These are phyloP conservation scores for Aspergillus felis DNA, from an alignment of 2,329 filamentous ascomycete genomes.

Conservation along the genomic window DNA sequence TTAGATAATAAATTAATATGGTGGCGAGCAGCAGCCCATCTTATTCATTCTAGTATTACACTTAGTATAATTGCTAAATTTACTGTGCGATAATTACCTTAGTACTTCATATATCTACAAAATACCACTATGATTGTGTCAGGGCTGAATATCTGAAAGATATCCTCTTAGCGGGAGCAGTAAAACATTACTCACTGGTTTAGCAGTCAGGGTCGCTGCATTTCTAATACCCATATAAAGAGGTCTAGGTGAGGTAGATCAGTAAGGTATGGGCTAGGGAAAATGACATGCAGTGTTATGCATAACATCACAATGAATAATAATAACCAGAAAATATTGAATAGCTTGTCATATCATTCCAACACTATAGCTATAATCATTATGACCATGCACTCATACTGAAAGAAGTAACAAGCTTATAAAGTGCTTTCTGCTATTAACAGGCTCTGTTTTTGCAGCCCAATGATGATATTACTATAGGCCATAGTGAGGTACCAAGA, in stretches of 20 bases:
- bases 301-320: background rate
- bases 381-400: background rate
- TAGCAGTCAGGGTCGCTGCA: background rate
- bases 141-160: background rate
- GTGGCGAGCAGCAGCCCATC: too few species aligned
- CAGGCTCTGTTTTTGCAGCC: constrained; percentile 3
- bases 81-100: background rate
- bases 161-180: too few species aligned
- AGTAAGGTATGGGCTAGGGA: background rate
- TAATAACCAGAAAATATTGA: too few species aligned
- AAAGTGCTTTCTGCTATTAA: background rate
- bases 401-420: background rate
- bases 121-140: too few species aligned
- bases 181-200: background rate
- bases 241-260: background rate
- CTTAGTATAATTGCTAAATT: background rate
- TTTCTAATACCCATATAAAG: background rate
- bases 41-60: background rate
- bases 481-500: background rate
- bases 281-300: background rate
- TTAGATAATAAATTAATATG: background rate
- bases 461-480: background rate
- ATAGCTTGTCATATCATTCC: too few species aligned
- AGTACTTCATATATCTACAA: too few species aligned
- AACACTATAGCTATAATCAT: background rate